Conservation (phyloP, 2,329 filamentous ascomycete species). For the Ceratocystis variospora region DNA sequence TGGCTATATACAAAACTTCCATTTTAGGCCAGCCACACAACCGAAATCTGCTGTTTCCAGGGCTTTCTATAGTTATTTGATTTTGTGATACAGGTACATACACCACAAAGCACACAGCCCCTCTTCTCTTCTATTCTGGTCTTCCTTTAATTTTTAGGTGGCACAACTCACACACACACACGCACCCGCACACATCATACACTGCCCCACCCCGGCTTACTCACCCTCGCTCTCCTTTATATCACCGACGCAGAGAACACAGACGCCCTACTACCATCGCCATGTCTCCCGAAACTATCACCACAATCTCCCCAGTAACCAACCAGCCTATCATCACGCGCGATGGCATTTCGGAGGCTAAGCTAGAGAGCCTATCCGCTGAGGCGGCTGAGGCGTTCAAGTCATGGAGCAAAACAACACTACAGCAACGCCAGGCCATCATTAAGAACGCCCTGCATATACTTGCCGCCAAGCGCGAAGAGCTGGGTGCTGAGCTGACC, state of each 20-base stretch:
- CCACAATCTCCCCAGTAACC: slow-evolving; percentile 80
- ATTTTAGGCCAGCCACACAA: neutral
- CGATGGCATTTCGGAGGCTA: slow-evolving; percentile 54
- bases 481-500: slow-evolving; percentile 70
- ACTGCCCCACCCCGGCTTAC: neutral
- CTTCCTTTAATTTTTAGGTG: neutral
- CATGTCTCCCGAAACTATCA: slow-evolving; percentile 52
- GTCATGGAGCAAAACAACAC: slow-evolving; percentile 58
- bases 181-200: neutral
- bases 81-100: neutral
- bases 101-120: neutral
- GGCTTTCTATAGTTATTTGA: neutral
- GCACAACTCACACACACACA: neutral
- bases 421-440: slow-evolving; percentile 64
- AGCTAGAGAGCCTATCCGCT: slow-evolving; percentile 58
- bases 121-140: neutral
- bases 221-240: neutral
- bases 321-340: slow-evolving; percentile 73
- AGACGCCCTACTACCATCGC: neutral
- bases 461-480: slow-evolving; percentile 59
- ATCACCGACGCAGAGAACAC: too few relatives aligned
- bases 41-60: neutral
- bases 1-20: neutral
- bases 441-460: slow-evolving; percentile 65
- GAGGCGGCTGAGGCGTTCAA: slow-evolving; percentile 62